These are phyloP conservation scores for Colletotrichum cordylinicola DNA, from an alignment of 2,329 filamentous ascomycete genomes.

Conservation along the genomic window DNA sequence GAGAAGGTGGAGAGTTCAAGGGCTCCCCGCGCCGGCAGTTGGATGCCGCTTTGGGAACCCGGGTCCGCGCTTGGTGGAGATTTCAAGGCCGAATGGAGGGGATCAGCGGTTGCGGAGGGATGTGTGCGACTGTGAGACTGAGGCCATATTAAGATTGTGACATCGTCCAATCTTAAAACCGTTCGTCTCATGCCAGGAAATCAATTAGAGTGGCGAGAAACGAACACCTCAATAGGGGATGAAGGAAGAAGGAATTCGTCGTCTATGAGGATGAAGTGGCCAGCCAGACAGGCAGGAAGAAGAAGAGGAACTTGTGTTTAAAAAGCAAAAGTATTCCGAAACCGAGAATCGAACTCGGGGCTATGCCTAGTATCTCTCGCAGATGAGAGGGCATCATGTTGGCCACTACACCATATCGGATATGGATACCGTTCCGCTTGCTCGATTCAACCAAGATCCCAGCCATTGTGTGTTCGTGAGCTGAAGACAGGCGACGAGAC, in stretches of 20 bases:
- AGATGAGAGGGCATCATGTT: constrained; percentile 14
- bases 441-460: not conserved
- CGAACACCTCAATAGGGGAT: not conserved
- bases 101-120: not conserved
- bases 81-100: not conserved
- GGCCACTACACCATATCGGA: constrained; percentile 14
- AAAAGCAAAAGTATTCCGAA: not conserved
- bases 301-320: not conserved
- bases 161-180: not conserved
- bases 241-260: not conserved
- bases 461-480: not conserved
- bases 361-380: not conserved
- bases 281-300: not conserved
- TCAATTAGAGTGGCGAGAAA: not conserved
- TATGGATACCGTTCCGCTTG: accelerated
- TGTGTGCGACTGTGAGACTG: not conserved
- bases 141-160: not conserved
- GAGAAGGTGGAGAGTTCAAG: not conserved
- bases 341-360: constrained; percentile 15
- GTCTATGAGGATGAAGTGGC: not conserved
- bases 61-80: not conserved
- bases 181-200: not conserved
- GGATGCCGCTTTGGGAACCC: not conserved
- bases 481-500: not conserved
- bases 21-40: not conserved